phyloP scores from a whole-genome alignment of 768 basidiomycete species.

The Podaxis sp. region DNA sequence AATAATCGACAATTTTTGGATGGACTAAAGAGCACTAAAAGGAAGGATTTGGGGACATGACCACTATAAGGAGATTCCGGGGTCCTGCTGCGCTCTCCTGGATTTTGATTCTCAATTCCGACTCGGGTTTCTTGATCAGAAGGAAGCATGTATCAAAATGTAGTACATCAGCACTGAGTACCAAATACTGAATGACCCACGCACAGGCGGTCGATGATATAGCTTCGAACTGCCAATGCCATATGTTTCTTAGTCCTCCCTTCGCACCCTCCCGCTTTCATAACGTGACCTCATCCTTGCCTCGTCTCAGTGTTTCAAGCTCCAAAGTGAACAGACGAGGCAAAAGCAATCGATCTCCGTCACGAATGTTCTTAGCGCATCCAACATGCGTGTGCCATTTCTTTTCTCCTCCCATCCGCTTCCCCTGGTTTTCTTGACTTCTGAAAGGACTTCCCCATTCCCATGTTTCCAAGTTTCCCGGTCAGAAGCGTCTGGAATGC shows the following conservation, averaged over 20 bases:
- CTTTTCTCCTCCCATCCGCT: background rate
- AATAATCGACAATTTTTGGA: too few species aligned
- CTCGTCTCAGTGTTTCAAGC: background rate
- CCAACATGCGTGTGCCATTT: too few species aligned
- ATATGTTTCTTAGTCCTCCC: background rate
- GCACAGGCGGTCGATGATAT: background rate
- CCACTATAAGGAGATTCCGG: too few species aligned
- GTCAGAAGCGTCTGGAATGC: too few species aligned
- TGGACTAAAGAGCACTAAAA: too few species aligned
- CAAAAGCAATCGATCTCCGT: background rate
- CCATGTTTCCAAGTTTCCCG: too few species aligned
- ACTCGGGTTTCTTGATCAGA: constrained; percentile 11
- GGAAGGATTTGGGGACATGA: too few species aligned
- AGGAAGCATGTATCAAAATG: background rate
- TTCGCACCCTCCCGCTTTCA: background rate
- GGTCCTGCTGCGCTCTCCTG: background rate
- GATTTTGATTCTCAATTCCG: constrained; percentile 9
- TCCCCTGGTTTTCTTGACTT: background rate
- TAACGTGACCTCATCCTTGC: background rate
- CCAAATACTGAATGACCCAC: background rate
- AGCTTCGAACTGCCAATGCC: background rate
- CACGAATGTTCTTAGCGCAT: background rate
- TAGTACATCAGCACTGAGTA: too few species aligned
- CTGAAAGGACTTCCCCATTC: background rate
- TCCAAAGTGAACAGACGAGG: background rate